Percentiles rank a stretch among this genome's conserved stretches.
phyloP scores from a whole-genome alignment of 371 early-diverging fungal genomes.

The Fennellomyces sp. region DNA sequence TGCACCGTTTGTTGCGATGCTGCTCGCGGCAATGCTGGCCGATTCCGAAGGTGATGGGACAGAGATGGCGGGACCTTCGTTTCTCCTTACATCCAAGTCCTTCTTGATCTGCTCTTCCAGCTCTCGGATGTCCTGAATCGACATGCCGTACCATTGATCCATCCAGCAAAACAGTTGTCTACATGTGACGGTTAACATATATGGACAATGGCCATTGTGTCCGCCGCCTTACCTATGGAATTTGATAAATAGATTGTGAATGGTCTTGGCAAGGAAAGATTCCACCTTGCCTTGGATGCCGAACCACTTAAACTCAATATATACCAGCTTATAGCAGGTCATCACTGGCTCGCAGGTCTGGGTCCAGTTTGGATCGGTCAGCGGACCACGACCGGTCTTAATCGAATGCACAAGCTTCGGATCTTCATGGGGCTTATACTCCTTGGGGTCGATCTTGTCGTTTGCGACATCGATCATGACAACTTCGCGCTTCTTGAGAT shows the following conservation, averaged over 20 bases:
- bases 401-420: constrained; percentile 63
- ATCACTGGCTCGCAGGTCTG: constrained; percentile 69
- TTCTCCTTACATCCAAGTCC: constrained; percentile 49
- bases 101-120: constrained; percentile 66
- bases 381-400: constrained; percentile 74
- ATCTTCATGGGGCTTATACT: constrained; percentile 70
- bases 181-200: no score
- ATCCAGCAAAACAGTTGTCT: constrained; percentile 74
- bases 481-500: constrained; percentile 64
- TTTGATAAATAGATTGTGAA: constrained; percentile 38
- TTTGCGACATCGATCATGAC: constrained; percentile 68
- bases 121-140: constrained; percentile 67
- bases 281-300: constrained; percentile 69
- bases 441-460: constrained; percentile 53
- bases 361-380: constrained; percentile 38
- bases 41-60: constrained; percentile 8
- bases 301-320: constrained; percentile 77
- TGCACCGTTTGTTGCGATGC: constrained; percentile 7
- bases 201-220: no score
- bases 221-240: constrained; percentile 41
- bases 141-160: constrained; percentile 76
- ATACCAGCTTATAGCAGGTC: constrained; percentile 81
- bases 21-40: constrained; percentile 16
- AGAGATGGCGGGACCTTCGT: constrained; percentile 18
- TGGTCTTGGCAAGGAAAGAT: constrained; percentile 47